phyloP scores from a whole-genome alignment of 2,329 filamentous ascomycete species.

The Fusarium illudens region DNA sequence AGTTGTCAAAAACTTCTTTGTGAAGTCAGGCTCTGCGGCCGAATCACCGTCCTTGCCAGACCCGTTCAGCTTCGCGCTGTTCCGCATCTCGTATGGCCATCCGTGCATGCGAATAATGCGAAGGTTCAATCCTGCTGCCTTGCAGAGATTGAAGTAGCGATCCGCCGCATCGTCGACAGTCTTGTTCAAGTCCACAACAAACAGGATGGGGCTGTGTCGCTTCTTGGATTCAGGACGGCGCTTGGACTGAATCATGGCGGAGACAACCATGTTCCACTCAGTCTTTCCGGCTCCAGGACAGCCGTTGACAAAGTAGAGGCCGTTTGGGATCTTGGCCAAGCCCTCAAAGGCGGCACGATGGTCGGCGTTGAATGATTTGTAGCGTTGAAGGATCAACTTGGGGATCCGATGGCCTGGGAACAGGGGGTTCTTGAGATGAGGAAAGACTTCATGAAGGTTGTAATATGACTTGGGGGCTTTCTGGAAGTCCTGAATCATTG shows the following conservation, averaged over 20 bases:
- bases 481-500: slow-evolving; percentile 46
- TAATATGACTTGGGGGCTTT: slow-evolving; percentile 27
- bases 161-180: slow-evolving; percentile 56
- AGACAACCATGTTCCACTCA: slow-evolving; percentile 55
- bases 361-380: slow-evolving; percentile 49
- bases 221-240: slow-evolving; percentile 33
- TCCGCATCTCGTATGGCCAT: slow-evolving; percentile 50
- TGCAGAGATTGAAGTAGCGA: slow-evolving; percentile 51
- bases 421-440: slow-evolving; percentile 46
- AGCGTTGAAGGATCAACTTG: slow-evolving; percentile 39
- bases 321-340: slow-evolving; percentile 51
- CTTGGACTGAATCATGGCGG: slow-evolving; percentile 50
- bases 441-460: slow-evolving; percentile 43
- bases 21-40: slow-evolving; percentile 44
- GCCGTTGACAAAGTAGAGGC: slow-evolving; percentile 55
- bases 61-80: slow-evolving; percentile 44
- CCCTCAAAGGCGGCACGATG: slow-evolving; percentile 49
- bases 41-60: background rate
- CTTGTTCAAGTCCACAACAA: slow-evolving; percentile 58
- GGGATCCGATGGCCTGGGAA: slow-evolving; percentile 35
- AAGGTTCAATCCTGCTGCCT: slow-evolving; percentile 46
- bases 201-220: slow-evolving; percentile 49
- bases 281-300: slow-evolving; percentile 60
- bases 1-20: slow-evolving; percentile 47
- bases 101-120: slow-evolving; percentile 52